Evolutionary conservation across 257 asterid species (phyloP).

Genomic region (Galeopsis tetrahit): DNA sequence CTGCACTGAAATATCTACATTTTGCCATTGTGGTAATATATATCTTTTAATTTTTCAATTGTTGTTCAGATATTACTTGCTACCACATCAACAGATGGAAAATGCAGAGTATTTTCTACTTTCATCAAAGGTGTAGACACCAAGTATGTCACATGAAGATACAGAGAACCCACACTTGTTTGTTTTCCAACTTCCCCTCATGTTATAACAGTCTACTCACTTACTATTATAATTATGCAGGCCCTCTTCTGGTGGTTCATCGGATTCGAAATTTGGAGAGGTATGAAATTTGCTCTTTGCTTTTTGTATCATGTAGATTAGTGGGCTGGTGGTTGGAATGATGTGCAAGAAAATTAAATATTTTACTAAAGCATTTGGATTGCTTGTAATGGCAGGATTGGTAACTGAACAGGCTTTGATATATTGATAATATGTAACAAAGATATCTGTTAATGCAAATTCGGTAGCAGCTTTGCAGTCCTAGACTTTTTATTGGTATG

Average conservation of each 20-base stretch:
- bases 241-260: slow-evolving; percentile 58
- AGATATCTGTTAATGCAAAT: not conserved
- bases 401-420: slow-evolving; percentile 15
- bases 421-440: slow-evolving; percentile 11
- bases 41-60: slow-evolving; percentile 10
- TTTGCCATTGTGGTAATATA: not conserved
- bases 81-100: slow-evolving; percentile 98
- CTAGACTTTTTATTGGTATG: not conserved
- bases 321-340: slow-evolving; percentile 24
- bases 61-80: slow-evolving; percentile 78
- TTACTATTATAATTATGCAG: slow-evolving; percentile 50
- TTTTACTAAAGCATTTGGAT: slow-evolving; percentile 18
- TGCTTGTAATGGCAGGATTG: slow-evolving; percentile 11
- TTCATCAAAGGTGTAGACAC: slow-evolving; percentile 96
- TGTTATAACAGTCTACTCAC: slow-evolving; percentile 21
- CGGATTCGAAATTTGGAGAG: slow-evolving; percentile 95
- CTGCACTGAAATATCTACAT: slow-evolving; percentile 12
- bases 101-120: slow-evolving; percentile 93
- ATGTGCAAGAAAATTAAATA: slow-evolving; percentile 23
- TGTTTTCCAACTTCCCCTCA: slow-evolving; percentile 26
- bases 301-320: slow-evolving; percentile 18
- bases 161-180: slow-evolving; percentile 23
- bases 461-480: not conserved
- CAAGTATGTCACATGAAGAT: slow-evolving; percentile 57
- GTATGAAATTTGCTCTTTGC: slow-evolving; percentile 44